Conservation (phyloP, 2,329 filamentous ascomycete species). For the Xylaria hypoxylon region DNA sequence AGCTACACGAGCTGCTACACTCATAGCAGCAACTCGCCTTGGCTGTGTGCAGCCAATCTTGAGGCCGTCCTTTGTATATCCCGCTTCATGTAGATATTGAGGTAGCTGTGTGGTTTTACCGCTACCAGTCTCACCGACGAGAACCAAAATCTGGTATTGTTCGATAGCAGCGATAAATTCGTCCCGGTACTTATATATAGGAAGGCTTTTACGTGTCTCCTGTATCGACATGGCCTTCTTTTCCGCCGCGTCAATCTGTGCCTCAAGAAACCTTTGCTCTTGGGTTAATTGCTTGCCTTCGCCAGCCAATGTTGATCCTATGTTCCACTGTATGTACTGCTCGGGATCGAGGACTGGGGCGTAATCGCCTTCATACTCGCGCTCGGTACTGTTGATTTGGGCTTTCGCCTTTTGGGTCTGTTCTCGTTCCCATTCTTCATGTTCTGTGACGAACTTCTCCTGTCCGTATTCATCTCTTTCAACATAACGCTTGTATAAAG, state of each 20-base stretch:
- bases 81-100: conserved; percentile 92
- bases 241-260: conserved; percentile 88
- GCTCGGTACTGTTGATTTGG: conserved; percentile 80
- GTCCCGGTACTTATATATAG: conserved; percentile 89
- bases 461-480: conserved; percentile 88
- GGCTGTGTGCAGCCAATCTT: conserved; percentile 96
- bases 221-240: conserved; percentile 89
- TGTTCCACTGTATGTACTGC: conserved; percentile 86
- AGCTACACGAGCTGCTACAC: conserved; percentile 93
- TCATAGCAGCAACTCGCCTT: conserved; percentile 95
- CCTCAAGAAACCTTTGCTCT: conserved; percentile 81
- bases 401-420: conserved; percentile 89
- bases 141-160: conserved; percentile 86
- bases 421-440: conserved; percentile 95
- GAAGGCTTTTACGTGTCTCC: conserved; percentile 88
- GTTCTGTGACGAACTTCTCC: conserved; percentile 90
- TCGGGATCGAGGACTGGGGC: conserved; percentile 93
- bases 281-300: conserved; percentile 78
- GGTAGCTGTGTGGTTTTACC: conserved; percentile 97
- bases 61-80: conserved; percentile 83
- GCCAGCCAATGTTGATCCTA: conserved; percentile 78
- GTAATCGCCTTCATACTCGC: conserved; percentile 84
- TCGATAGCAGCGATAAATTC: conserved; percentile 88
- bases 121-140: conserved; percentile 93
- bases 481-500: conserved; percentile 89